Evolutionary conservation across 1,284 basidiomycete species (phyloP).

Genomic region (Leccinum pallidistipes): DNA sequence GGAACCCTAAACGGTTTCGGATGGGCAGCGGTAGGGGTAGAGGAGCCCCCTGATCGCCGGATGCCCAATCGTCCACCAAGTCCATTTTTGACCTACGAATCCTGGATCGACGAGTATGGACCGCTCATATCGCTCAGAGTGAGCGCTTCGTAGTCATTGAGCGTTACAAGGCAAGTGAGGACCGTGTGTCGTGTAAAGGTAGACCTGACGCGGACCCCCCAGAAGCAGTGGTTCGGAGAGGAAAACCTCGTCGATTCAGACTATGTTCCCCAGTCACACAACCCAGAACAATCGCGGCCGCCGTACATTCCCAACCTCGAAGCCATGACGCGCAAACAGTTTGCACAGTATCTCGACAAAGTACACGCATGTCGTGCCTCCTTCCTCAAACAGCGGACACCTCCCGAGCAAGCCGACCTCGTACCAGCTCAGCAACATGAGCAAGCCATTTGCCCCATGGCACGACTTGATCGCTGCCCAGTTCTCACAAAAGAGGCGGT

Average conservation of each 20-base stretch:
- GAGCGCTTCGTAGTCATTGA: no score
- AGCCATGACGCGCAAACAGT: conserved; percentile 49
- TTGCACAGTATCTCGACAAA: conserved; percentile 56
- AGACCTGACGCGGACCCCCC: conserved; percentile 30
- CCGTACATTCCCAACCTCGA: conserved; percentile 45
- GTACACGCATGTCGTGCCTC: conserved; percentile 50
- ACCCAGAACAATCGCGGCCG: conserved; percentile 18
- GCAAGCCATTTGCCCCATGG: conserved; percentile 32
- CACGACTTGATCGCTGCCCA: conserved; percentile 39
- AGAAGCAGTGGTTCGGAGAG: conserved; percentile 12
- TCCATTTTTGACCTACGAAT: no score
- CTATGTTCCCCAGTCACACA: conserved; percentile 13
- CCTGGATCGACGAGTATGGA: no score
- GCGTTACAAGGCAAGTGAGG: no score
- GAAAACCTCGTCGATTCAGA: conserved; percentile 33
- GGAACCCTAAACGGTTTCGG: no score
- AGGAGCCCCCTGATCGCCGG: no score
- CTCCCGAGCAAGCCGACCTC: conserved; percentile 26
- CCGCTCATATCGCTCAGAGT: no score
- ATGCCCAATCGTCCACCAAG: no score
- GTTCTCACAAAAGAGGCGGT: conserved; percentile 33
- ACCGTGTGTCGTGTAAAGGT: no score
- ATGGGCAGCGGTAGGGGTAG: no score
- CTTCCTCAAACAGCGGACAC: conserved; percentile 47
- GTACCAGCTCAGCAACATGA: conserved; percentile 35